Percentiles rank a stretch among this genome's conserved stretches.
These are phyloP conservation scores for Penicillium herquei DNA, from an alignment of 495 filamentous ascomycete species.

Conservation along the genomic window DNA sequence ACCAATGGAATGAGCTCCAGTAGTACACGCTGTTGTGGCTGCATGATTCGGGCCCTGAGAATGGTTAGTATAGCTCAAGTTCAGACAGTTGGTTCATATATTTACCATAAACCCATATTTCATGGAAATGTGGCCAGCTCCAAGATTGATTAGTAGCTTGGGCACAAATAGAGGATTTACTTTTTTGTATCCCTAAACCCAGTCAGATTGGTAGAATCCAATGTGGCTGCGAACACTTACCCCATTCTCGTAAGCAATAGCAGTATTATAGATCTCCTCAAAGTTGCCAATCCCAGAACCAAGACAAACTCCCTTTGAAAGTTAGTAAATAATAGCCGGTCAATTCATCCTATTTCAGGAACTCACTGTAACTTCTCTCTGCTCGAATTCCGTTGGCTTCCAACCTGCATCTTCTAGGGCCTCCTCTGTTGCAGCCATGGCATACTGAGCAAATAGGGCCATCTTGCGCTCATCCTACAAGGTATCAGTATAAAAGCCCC, in stretches of 20 bases:
- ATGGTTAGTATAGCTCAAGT: background rate
- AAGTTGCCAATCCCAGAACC: conserved; percentile 97
- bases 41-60: conserved; percentile 80
- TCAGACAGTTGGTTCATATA: no score
- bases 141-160: conserved; percentile 88
- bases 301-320: conserved; percentile 71
- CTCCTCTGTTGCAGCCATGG: conserved; percentile 82
- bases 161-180: conserved; percentile 92
- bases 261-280: conserved; percentile 82
- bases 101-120: conserved; percentile 75
- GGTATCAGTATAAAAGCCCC: conserved; percentile 5
- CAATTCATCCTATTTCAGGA: background rate
- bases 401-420: conserved; percentile 82
- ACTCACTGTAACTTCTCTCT: conserved; percentile 67
- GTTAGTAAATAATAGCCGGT: conserved; percentile 4
- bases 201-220: background rate
- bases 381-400: conserved; percentile 59
- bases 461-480: conserved; percentile 73
- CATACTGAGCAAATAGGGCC: conserved; percentile 91
- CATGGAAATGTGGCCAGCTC: conserved; percentile 92
- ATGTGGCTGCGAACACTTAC: conserved; percentile 48
- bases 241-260: conserved; percentile 69
- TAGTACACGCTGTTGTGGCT: conserved; percentile 91
- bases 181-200: conserved; percentile 75
- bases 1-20: conserved; percentile 89